These are phyloP conservation scores for Irpex sp. DNA, from an alignment of 1,284 basidiomycete genomes.

Conservation along the genomic window DNA sequence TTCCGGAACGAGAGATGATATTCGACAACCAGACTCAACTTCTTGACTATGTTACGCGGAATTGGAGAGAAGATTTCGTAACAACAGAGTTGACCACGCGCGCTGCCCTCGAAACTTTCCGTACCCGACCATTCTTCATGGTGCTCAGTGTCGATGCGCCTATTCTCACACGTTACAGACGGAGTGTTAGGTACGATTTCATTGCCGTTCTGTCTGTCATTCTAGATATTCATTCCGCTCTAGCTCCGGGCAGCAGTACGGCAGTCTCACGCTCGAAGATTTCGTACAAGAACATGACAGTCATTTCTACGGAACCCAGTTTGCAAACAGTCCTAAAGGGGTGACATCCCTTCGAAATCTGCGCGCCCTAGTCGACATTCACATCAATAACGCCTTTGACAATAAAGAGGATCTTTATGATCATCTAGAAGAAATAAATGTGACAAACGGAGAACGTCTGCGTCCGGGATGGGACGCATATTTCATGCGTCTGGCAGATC, in stretches of 20 bases:
- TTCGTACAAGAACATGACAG: slow-evolving; percentile 29
- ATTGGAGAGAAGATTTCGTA: slow-evolving; percentile 83
- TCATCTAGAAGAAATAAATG: slow-evolving; percentile 67
- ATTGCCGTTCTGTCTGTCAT: not conserved
- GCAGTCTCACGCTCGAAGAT: slow-evolving; percentile 53
- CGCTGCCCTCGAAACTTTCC: slow-evolving; percentile 67
- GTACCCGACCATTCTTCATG: slow-evolving; percentile 89
- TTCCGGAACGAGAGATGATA: slow-evolving; percentile 10
- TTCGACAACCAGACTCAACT: slow-evolving; percentile 59
- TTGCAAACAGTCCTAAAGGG: not conserved
- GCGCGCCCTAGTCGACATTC: slow-evolving; percentile 48
- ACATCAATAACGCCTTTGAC: slow-evolving; percentile 70
- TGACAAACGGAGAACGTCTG: slow-evolving; percentile 70
- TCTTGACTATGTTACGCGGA: slow-evolving; percentile 75
- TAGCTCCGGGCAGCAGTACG: slow-evolving; percentile 17
- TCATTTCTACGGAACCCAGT: slow-evolving; percentile 24
- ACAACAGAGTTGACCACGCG: slow-evolving; percentile 68
- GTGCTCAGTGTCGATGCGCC: slow-evolving; percentile 88
- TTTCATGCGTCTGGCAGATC: slow-evolving; percentile 91
- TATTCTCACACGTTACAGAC: slow-evolving; percentile 54
- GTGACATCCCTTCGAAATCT: not conserved
- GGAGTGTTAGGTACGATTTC: slow-evolving; percentile 43
- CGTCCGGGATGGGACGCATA: slow-evolving; percentile 93
- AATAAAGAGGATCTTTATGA: slow-evolving; percentile 52
- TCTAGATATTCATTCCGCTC: not conserved